Evolutionary conservation across 305 asterid genomes (phyloP).

Genomic region (Nicotiana rustica): DNA sequence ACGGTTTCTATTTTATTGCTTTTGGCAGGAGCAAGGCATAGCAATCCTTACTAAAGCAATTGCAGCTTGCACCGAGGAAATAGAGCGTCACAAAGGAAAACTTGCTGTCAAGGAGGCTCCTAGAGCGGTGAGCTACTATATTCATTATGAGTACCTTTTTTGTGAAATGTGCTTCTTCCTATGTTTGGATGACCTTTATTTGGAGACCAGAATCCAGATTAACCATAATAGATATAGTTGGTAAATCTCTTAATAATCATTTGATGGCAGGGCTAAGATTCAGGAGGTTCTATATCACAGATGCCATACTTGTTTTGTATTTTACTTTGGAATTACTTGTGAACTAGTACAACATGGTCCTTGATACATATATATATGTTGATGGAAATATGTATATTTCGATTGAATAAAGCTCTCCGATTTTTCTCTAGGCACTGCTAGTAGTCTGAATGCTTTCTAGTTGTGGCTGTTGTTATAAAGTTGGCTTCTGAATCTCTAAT

Average conservation of each 20-base stretch:
- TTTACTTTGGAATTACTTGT: background rate
- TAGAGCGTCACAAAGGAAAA: conserved; percentile 85
- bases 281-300: background rate
- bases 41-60: conserved; percentile 81
- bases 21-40: conserved; percentile 93
- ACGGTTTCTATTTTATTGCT: conserved; percentile 31
- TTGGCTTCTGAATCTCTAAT: background rate
- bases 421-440: conserved; percentile 29
- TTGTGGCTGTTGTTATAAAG: background rate
- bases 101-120: conserved; percentile 90
- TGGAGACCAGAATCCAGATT: conserved; percentile 2
- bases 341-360: conserved; percentile 22
- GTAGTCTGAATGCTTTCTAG: background rate
- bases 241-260: conserved; percentile 14
- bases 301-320: background rate
- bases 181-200: background rate
- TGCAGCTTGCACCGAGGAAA: conserved; percentile 82
- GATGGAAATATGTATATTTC: background rate
- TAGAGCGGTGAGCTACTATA: conserved; percentile 71
- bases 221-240: background rate
- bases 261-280: conserved; percentile 8
- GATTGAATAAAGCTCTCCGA: background rate
- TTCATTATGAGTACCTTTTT: background rate
- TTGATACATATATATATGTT: background rate
- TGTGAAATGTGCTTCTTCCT: background rate